Conservation (phyloP, 768 basidiomycete genomes). For the Naematelia encephala region DNA sequence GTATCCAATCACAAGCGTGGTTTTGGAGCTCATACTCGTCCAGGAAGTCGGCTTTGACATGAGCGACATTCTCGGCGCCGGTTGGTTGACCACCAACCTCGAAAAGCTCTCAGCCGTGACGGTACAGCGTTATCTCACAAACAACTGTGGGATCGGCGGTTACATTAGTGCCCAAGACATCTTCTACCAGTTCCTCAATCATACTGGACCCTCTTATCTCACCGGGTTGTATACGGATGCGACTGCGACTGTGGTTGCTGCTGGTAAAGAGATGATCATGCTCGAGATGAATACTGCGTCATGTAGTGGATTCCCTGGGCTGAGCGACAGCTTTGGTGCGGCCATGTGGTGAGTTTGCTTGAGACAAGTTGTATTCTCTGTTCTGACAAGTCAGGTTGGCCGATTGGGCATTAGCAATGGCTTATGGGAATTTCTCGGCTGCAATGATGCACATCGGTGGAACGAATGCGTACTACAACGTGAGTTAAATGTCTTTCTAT, state of each 20-base stretch:
- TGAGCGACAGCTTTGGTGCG: conserved; percentile 62
- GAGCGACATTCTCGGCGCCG: conserved; percentile 46
- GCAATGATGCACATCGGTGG: conserved; percentile 58
- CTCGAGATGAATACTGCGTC: conserved; percentile 66
- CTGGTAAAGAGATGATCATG: conserved; percentile 59
- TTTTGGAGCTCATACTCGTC: not conserved
- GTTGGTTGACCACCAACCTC: conserved; percentile 44
- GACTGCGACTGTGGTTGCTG: conserved; percentile 52
- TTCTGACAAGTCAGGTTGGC: conserved; percentile 36
- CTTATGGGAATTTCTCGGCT: conserved; percentile 57
- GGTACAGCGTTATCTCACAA: conserved; percentile 49
- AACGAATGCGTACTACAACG: conserved; percentile 58
- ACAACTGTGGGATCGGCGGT: conserved; percentile 52
- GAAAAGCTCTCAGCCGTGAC: conserved; percentile 43
- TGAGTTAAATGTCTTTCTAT: conserved; percentile 42
- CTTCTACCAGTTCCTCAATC: conserved; percentile 60
- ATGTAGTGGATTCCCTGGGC: conserved; percentile 57
- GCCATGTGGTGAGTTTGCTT: conserved; percentile 64
- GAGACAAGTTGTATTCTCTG: too few relatives aligned
- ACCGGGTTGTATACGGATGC: conserved; percentile 59
- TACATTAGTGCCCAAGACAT: conserved; percentile 51
- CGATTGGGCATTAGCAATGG: conserved; percentile 63
- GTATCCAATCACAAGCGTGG: not conserved
- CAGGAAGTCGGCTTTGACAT: conserved; percentile 56
- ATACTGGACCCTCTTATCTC: conserved; percentile 57